Conservation (phyloP, 176 grass and related monocot species). For the Juncus effusus region DNA sequence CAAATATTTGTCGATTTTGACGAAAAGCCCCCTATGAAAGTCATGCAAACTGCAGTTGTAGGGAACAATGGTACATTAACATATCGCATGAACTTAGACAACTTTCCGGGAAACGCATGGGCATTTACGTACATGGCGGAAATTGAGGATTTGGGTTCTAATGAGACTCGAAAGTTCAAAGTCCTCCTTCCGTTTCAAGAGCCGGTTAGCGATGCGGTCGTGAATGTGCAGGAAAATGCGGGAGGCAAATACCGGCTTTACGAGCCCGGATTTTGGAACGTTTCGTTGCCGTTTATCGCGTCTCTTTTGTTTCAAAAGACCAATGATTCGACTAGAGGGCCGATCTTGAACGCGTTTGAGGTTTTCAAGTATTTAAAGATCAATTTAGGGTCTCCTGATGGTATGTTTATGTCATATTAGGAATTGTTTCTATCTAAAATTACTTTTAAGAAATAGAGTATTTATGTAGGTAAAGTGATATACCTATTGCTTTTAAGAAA, state of each 20-base stretch:
- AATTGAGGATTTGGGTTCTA: conserved; percentile 60
- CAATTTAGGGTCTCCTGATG: conserved; percentile 72
- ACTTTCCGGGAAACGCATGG: conserved; percentile 85
- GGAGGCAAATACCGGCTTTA: conserved; percentile 81
- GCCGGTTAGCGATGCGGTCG: conserved; percentile 62
- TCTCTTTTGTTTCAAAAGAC: conserved; percentile 69
- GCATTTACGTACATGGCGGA: conserved; percentile 75
- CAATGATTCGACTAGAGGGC: conserved; percentile 73
- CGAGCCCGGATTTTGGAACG: conserved; percentile 68
- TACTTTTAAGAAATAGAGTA: too few relatives aligned
- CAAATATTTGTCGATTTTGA: conserved; percentile 49
- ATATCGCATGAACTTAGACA: conserved; percentile 78
- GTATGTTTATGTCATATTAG: conserved; percentile 26
- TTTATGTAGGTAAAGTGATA: too few relatives aligned
- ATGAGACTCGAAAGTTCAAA: conserved; percentile 85
- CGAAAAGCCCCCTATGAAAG: conserved; percentile 68
- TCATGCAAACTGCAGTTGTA: conserved; percentile 89
- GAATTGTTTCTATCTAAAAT: not conserved
- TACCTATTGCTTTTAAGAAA: too few relatives aligned
- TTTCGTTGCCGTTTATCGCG: conserved; percentile 73
- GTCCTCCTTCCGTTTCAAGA: conserved; percentile 62
- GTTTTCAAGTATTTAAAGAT: conserved; percentile 73
- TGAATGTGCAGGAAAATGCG: conserved; percentile 84
- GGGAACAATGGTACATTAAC: conserved; percentile 75
- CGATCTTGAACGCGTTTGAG: conserved; percentile 86